These are phyloP conservation scores for Solanum pinnatisectum DNA, from an alignment of 257 asterid genomes.

Conservation along the genomic window DNA sequence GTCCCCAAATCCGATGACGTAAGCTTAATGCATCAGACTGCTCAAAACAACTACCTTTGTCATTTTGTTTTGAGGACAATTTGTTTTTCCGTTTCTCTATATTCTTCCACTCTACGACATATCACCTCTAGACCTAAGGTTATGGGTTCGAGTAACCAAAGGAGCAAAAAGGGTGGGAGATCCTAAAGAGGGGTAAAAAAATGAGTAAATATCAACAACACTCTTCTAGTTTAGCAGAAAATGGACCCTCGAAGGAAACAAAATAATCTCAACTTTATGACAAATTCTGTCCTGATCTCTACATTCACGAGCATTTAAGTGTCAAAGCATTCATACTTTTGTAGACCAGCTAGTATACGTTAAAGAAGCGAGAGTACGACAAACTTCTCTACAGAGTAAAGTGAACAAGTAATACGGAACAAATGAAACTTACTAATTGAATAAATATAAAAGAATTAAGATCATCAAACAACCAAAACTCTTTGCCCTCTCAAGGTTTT, in stretches of 20 bases:
- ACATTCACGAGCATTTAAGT: no score
- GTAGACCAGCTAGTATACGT: neutral
- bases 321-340: neutral
- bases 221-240: neutral
- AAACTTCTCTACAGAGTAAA: no score
- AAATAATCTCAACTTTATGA: neutral
- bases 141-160: neutral
- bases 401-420: neutral
- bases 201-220: neutral
- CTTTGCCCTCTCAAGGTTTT: conserved; percentile 18
- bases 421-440: conserved; percentile 24
- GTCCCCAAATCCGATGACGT: no score
- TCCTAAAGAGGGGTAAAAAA: neutral
- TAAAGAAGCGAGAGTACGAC: neutral
- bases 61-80: neutral
- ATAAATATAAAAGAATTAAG: conserved; percentile 30
- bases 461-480: conserved; percentile 29
- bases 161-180: no score
- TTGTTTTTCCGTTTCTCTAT: neutral
- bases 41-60: neutral
- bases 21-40: neutral
- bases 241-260: no score
- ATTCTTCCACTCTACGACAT: neutral
- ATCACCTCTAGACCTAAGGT: neutral
- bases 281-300: neutral